Base-by-base conservation (phyloP, 257 asterid genomes). In the Nicotiana sylvestris region DNA sequence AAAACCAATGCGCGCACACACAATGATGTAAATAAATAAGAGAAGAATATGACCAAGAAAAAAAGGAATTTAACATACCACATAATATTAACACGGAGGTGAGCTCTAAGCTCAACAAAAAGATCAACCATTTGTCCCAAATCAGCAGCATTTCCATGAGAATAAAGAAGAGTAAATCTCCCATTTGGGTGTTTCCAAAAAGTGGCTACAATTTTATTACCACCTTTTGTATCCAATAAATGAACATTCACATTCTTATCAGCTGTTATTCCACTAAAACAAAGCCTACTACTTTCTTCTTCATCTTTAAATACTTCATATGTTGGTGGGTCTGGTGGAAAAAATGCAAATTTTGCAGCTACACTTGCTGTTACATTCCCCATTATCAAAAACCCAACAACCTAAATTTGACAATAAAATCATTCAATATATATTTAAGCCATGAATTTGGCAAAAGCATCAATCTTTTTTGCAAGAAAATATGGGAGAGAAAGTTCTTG, bases 131-230 rank as follows among this genome's bases (percentile, higher is more conserved):
- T 96, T 89, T 96, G 98, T n/a, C 98, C 99, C 92, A 96, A 92
- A 91, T 96, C 99, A 83, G 98, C 99, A 77, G 98, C 99, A 87
- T 96, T 96, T n/a, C 98, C 99, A 86, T 96, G 99, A 72, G 99
- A 96, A 82, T 96, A 96, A 88, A 96, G 43, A 27, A 96, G 55
- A 69, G 99, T 96, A 51, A 96, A 93, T 89, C 95, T 90, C 58
- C 91, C 97, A 64, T 88, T 77, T 25, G 97, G 97, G 62, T 96
- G 99, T 78, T 89, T 96, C 99, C 99, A 96, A 60, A 94, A 94
- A 4, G 97, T 92, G 37, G 98, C 99, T 67, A 91, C 99, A 83
- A 96, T 80, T 84, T 91, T 92, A 76, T 92, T 94, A 11, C 98
- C 97, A 30, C 86, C 93, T 82, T 93, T 94, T 3, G 98, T 96